A percentile compares a stretch with the other conserved stretches of the same genome.
These are phyloP conservation scores for Amanita subjunquillea DNA, from an alignment of 768 basidiomycete genomes.

Conservation along the genomic window DNA sequence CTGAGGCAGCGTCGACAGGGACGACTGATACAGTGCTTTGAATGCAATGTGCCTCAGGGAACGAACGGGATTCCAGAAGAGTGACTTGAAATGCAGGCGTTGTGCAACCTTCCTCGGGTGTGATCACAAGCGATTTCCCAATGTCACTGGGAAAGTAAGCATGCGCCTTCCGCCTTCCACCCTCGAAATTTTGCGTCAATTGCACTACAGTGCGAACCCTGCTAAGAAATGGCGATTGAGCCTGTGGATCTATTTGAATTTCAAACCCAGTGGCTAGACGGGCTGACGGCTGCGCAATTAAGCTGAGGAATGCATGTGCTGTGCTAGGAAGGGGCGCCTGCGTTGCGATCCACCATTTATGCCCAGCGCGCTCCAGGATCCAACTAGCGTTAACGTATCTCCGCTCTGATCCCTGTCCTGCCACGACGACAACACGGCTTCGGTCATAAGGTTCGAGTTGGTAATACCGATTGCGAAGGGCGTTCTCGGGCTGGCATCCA, in stretches of 20 bases:
- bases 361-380: slow-evolving; percentile 66
- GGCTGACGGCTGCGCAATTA: slow-evolving; percentile 42
- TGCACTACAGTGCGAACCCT: slow-evolving; percentile 73
- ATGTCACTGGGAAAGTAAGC: slow-evolving; percentile 60
- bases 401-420: slow-evolving; percentile 18
- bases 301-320: slow-evolving; percentile 65
- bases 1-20: slow-evolving; percentile 17
- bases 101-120: slow-evolving; percentile 31
- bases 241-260: neutral
- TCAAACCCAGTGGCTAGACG: slow-evolving; percentile 17
- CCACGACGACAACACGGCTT: slow-evolving; percentile 53
- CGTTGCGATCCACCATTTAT: slow-evolving; percentile 77
- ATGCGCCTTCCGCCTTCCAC: slow-evolving; percentile 63
- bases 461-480: slow-evolving; percentile 52
- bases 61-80: slow-evolving; percentile 30
- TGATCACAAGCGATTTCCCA: slow-evolving; percentile 39
- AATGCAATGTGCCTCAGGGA: slow-evolving; percentile 51
- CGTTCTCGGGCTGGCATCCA: slow-evolving; percentile 36
- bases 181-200: slow-evolving; percentile 65
- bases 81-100: slow-evolving; percentile 46
- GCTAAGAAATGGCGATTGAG: slow-evolving; percentile 16
- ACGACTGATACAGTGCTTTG: slow-evolving; percentile 50
- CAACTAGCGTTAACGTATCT: slow-evolving; percentile 80
- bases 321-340: slow-evolving; percentile 72
- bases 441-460: slow-evolving; percentile 77